Conservation (phyloP, 257 asterid genomes). For the Solanum pimpinellifolium region DNA sequence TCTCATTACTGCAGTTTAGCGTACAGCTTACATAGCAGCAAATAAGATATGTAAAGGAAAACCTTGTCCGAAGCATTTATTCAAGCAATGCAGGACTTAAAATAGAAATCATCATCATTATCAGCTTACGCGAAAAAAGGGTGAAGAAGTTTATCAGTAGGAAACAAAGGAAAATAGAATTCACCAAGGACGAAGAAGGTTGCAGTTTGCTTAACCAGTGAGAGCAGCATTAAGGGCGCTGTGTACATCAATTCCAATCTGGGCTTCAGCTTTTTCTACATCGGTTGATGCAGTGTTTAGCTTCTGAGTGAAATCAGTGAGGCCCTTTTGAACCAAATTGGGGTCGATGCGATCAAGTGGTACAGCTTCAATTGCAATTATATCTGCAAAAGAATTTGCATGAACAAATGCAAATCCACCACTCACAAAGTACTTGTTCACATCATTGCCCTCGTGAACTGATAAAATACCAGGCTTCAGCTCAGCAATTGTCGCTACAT, state of each 20-base stretch:
- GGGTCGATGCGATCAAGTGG: slow-evolving; percentile 62
- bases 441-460: slow-evolving; percentile 69
- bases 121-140: neutral
- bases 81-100: neutral
- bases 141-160: neutral
- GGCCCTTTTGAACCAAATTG: slow-evolving; percentile 59
- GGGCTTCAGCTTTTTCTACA: slow-evolving; percentile 85
- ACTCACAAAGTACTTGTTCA: slow-evolving; percentile 55
- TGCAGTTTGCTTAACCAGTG: slow-evolving; percentile 31
- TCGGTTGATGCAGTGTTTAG: slow-evolving; percentile 65
- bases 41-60: neutral
- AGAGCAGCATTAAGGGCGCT: slow-evolving; percentile 85
- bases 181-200: neutral
- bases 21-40: neutral
- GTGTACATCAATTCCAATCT: slow-evolving; percentile 76
- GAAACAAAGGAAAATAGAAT: neutral
- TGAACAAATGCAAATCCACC: slow-evolving; percentile 80
- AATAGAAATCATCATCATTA: neutral
- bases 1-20: neutral
- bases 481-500: slow-evolving; percentile 85
- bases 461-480: slow-evolving; percentile 67
- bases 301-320: slow-evolving; percentile 65
- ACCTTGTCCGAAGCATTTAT: neutral
- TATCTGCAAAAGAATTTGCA: slow-evolving; percentile 64
- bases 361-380: slow-evolving; percentile 66